phyloP scores from a whole-genome alignment of 306 rosid genomes.

The Ammopiptanthus mongolicus region DNA sequence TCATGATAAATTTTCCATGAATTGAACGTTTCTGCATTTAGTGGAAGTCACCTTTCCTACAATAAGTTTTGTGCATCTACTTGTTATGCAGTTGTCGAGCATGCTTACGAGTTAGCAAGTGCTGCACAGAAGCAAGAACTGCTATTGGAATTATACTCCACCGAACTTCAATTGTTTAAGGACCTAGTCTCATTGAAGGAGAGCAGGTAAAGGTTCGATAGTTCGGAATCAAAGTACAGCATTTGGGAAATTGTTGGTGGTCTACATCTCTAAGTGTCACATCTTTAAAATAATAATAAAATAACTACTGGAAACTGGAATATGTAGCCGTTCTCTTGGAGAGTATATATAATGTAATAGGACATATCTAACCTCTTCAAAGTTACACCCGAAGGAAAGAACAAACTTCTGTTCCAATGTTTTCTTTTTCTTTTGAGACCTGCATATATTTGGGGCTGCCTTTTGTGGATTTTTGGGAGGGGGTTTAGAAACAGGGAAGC shows the following conservation, averaged over 20 bases:
- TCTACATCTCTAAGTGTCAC: background rate
- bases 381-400: background rate
- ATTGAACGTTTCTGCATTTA: constrained; percentile 1
- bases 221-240: background rate
- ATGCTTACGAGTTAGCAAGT: constrained; percentile 72
- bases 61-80: constrained; percentile 10
- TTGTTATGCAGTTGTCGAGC: constrained; percentile 69
- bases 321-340: background rate
- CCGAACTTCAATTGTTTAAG: constrained; percentile 83
- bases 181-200: constrained; percentile 65
- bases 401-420: background rate
- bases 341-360: background rate
- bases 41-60: background rate
- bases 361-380: background rate
- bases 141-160: constrained; percentile 69
- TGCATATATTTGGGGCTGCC: background rate
- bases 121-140: constrained; percentile 82
- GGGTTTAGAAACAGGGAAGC: background rate
- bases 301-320: background rate
- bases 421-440: background rate
- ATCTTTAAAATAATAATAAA: background rate
- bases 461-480: background rate
- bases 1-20: background rate
- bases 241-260: background rate
- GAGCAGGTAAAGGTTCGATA: constrained; percentile 58